Percentiles rank a stretch among this genome's conserved stretches.
These are phyloP conservation scores for Microdochium nivale DNA, from an alignment of 2,329 filamentous ascomycete species.

Conservation along the genomic window DNA sequence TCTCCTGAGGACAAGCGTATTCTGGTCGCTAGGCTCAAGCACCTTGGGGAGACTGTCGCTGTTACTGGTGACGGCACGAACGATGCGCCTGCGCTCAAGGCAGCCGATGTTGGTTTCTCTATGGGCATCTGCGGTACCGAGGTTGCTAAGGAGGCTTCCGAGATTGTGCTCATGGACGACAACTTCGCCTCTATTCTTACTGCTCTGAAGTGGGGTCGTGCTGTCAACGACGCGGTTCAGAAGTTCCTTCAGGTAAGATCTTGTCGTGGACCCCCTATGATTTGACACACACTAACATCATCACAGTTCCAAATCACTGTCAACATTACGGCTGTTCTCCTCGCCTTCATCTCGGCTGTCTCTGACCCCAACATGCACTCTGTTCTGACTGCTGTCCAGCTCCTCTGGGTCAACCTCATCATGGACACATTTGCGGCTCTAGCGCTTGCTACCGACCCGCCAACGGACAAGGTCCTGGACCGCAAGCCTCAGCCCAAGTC, in stretches of 20 bases:
- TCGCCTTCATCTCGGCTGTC: conserved; percentile 57
- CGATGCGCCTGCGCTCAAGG: conserved; percentile 56
- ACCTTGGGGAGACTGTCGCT: conserved; percentile 53
- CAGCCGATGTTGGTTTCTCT: conserved; percentile 59
- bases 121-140: conserved; percentile 62
- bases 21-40: conserved; percentile 51
- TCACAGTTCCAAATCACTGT: conserved; percentile 57
- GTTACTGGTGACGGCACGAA: conserved; percentile 62
- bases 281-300: conserved; percentile 1
- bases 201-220: conserved; percentile 59
- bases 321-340: conserved; percentile 58
- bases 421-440: conserved; percentile 63
- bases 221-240: conserved; percentile 59
- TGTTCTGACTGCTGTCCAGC: conserved; percentile 56
- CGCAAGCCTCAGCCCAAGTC: conserved; percentile 50
- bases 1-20: conserved; percentile 60
- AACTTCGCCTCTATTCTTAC: conserved; percentile 60
- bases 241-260: conserved; percentile 59
- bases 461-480: conserved; percentile 46
- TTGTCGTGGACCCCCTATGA: neutral
- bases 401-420: conserved; percentile 62
- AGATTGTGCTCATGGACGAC: conserved; percentile 59
- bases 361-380: conserved; percentile 44
- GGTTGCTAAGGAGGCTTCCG: conserved; percentile 60
- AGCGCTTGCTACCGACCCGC: conserved; percentile 55